These are phyloP conservation scores for Phytophthora quininea DNA, from an alignment of 352 stramenopile species.

Conservation along the genomic window DNA sequence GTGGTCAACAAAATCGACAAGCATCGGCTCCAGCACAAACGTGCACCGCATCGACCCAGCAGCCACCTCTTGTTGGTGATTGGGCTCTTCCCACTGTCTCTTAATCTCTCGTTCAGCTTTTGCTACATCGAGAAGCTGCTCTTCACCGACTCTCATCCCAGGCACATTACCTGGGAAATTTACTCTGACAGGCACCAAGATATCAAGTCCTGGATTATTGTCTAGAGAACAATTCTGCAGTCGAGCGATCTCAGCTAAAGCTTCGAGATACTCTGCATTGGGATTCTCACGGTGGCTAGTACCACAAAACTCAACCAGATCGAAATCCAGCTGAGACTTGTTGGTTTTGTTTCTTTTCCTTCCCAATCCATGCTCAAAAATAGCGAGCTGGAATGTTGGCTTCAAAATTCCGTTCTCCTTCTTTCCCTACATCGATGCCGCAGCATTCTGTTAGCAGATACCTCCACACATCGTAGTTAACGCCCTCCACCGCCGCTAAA, in stretches of 20 bases:
- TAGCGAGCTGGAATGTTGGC: not conserved
- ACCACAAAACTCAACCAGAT: conserved; percentile 11
- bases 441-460: conserved; percentile 32
- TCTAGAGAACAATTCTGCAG: conserved; percentile 2
- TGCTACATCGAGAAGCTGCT: too few species aligned
- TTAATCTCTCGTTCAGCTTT: conserved; percentile 3
- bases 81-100: conserved; percentile 1
- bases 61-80: conserved; percentile 2
- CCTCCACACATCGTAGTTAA: conserved; percentile 31
- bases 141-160: not conserved
- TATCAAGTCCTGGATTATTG: conserved; percentile 8
- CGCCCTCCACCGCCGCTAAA: conserved; percentile 29
- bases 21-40: conserved; percentile 22
- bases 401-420: not conserved
- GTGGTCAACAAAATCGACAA: conserved; percentile 13
- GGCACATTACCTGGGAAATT: not conserved
- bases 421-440: not conserved
- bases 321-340: not conserved
- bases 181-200: conserved; percentile 16
- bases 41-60: conserved; percentile 12
- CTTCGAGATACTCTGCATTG: conserved; percentile 6
- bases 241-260: conserved; percentile 12
- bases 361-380: not conserved
- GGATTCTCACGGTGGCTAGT: conserved; percentile 10
- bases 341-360: not conserved